Base-by-base conservation (phyloP, 768 basidiomycete genomes). In the Collybia sordida region DNA sequence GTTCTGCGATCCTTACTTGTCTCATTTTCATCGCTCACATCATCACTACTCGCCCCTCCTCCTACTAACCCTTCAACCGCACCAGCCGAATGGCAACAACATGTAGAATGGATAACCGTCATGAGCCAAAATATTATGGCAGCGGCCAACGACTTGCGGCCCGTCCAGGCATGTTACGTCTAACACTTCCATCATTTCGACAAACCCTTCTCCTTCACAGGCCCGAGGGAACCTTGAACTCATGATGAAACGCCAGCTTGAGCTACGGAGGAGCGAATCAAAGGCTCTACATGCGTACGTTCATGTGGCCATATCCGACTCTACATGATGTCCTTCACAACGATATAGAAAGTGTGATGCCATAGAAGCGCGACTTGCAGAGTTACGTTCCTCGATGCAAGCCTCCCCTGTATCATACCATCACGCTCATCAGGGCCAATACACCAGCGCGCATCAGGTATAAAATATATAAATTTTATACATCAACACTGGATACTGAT, bases 61-160 rank as follows among this genome's bases (percentile, higher is more conserved):
- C 80, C 82, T 11, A 69, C 79, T 6, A 69, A 75, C 3, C 52
- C 72, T 25, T 62, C 77, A 31, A 67, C 66, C 37, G 71, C 72
- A 49, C 61, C 75, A 17, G 85, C 88, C 22, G 84, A 88, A 52
- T 93, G 90, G 88, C 78, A 82, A 45, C 72, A 80, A 43, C 81
- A 86, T 47, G 74, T 88, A 1, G 88, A 91, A 61, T 92, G 92
- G 88, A 86, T 94, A 45, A 83, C 78, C 9, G 73, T 89, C 1
- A 78, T 93, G 46, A 83, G 83, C 6, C 88, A 91, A 64, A 96
- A 95, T 64, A 77, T 96, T 49, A 90, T 94, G 82, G 89, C 86
- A 12, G 88, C 90, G 15, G 90, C 89, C 31, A 96, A 96, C 60
- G 92, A 93, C 59, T 69, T 95, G 44, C 81, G 93, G 21, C 93